These are phyloP conservation scores for Sporothrix dimorphospora DNA, from an alignment of 2,329 filamentous ascomycete species.

Conservation along the genomic window DNA sequence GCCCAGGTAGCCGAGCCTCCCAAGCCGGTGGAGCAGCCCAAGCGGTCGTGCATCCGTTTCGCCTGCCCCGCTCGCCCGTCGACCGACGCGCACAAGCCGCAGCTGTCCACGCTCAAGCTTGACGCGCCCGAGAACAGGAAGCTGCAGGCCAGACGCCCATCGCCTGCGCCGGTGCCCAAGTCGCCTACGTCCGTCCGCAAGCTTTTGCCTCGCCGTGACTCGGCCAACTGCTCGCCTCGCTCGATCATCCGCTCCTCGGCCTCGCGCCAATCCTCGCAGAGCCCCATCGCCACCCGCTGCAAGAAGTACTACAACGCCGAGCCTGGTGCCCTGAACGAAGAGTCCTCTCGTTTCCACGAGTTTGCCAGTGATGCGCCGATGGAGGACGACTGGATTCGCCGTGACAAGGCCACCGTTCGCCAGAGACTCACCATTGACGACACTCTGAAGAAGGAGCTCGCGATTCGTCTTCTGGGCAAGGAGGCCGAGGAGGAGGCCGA, in stretches of 20 bases:
- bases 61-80: conserved; percentile 65
- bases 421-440: conserved; percentile 82
- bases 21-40: conserved; percentile 45
- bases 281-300: conserved; percentile 44
- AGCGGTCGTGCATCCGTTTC: conserved; percentile 73
- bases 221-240: conserved; percentile 30
- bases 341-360: conserved; percentile 77
- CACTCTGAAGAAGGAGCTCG: conserved; percentile 86
- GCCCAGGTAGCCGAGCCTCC: conserved; percentile 43
- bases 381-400: conserved; percentile 87
- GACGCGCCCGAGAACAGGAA: conserved; percentile 33
- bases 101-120: conserved; percentile 28
- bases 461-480: conserved; percentile 80
- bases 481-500: conserved; percentile 90
- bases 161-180: conserved; percentile 37
- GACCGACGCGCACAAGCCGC: conserved; percentile 45
- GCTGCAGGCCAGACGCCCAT: conserved; percentile 29
- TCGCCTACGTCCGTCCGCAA: conserved; percentile 41
- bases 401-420: conserved; percentile 64
- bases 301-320: conserved; percentile 57
- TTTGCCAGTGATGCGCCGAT: conserved; percentile 82
- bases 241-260: conserved; percentile 37
- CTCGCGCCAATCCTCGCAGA: conserved; percentile 45
- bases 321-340: conserved; percentile 54
- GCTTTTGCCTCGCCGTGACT: conserved; percentile 30